Conservation (phyloP, 129 eudicot species). For the Lactuca sativa region DNA sequence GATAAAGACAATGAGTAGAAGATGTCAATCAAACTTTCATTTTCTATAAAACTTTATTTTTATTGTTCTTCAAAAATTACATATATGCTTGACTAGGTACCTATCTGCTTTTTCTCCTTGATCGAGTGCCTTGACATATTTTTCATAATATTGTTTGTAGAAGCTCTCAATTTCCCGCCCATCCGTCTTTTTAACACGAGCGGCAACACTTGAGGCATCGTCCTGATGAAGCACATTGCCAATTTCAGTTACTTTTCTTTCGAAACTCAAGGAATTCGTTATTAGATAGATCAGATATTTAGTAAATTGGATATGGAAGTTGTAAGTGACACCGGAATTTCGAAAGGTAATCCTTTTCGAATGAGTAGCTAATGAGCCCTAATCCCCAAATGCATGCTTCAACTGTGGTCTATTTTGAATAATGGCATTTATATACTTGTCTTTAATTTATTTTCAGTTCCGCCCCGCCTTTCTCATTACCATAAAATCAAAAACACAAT, state of each 20-base stretch:
- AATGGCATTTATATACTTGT: too few species aligned
- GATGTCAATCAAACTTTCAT: not conserved
- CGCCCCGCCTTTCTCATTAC: too few species aligned
- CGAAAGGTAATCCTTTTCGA: not conserved
- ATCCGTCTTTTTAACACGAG: constrained; percentile 88
- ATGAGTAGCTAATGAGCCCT: constrained; percentile 18
- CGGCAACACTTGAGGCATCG: constrained; percentile 66
- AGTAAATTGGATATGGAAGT: constrained; percentile 4
- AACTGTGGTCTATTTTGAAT: too few species aligned
- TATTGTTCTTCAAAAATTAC: constrained; percentile 10
- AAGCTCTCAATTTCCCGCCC: constrained; percentile 95
- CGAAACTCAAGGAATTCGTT: not conserved
- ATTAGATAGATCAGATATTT: not conserved
- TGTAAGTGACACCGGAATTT: constrained; percentile 4
- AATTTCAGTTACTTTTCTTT: constrained; percentile 11
- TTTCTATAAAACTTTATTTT: not conserved
- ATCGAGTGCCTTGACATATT: constrained; percentile 86
- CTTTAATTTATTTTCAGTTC: too few species aligned
- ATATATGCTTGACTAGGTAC: constrained; percentile 25
- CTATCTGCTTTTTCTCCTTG: constrained; percentile 95
- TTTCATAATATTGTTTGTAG: constrained; percentile 88
- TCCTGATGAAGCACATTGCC: constrained; percentile 55
- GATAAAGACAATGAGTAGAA: constrained; percentile 19
- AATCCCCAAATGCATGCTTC: constrained; percentile 17
- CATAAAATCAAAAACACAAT: too few species aligned